Evolutionary conservation across 2,329 filamentous ascomycete species (phyloP).

Genomic region (Xylaria sp.): DNA sequence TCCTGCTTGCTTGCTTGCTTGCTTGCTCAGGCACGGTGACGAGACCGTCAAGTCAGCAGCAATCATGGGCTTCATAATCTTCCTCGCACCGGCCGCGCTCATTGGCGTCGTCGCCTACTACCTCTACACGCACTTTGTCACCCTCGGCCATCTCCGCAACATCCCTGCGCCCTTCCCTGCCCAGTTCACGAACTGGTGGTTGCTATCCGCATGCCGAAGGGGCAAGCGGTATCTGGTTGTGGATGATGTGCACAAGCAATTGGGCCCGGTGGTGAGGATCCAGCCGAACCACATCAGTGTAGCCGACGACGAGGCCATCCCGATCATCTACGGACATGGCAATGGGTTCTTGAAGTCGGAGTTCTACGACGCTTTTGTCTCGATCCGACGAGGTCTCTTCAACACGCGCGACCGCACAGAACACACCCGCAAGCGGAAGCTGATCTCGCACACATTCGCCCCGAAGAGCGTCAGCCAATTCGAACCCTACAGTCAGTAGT

Average conservation of each 20-base stretch:
- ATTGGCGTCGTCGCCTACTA: constrained; percentile 52
- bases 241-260: constrained; percentile 67
- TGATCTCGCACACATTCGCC: constrained; percentile 80
- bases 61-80: neutral
- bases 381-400: constrained; percentile 79
- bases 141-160: constrained; percentile 43
- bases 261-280: constrained; percentile 75
- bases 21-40: neutral
- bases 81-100: constrained; percentile 34
- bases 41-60: neutral
- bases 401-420: constrained; percentile 79
- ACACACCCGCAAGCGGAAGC: constrained; percentile 84
- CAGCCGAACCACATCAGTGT: constrained; percentile 81
- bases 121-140: constrained; percentile 55
- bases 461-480: constrained; percentile 77
- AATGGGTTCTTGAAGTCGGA: constrained; percentile 73
- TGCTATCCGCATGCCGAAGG: constrained; percentile 59
- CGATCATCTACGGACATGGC: constrained; percentile 70
- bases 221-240: constrained; percentile 61
- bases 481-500: constrained; percentile 65
- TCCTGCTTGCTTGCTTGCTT: neutral
- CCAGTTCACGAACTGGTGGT: constrained; percentile 73
- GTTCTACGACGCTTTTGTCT: constrained; percentile 90
- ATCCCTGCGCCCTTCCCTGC: constrained; percentile 60
- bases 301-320: constrained; percentile 73